Conservation (phyloP, 345 rosid genomes). For the Cardamine occulta region DNA sequence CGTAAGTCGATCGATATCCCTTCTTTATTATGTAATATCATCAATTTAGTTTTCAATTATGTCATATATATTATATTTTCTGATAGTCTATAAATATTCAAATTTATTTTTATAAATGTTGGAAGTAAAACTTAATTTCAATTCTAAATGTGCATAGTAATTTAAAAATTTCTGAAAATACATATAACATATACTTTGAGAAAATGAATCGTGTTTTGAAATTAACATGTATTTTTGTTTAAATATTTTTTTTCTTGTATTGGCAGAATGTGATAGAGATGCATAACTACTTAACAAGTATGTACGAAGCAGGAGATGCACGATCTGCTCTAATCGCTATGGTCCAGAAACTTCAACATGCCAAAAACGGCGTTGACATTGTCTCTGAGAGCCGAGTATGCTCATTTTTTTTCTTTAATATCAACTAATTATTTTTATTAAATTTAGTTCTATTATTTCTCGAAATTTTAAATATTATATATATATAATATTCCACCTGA, state of each 20-base stretch:
- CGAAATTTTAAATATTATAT: background rate
- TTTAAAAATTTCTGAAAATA: background rate
- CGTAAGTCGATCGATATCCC: conserved; percentile 44
- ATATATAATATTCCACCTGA: background rate
- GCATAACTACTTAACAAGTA: conserved; percentile 97
- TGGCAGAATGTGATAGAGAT: conserved; percentile 83
- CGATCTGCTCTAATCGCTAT: conserved; percentile 91
- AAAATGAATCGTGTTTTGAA: background rate
- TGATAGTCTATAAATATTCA: background rate
- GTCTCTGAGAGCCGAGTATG: conserved; percentile 91
- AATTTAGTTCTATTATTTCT: background rate
- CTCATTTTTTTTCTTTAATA: background rate
- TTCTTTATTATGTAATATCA: background rate
- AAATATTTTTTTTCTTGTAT: conserved; percentile 3
- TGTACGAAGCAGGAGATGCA: conserved; percentile 97
- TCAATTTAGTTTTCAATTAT: background rate
- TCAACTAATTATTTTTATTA: conserved; percentile 1
- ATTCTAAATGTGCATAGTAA: too few species aligned
- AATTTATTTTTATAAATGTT: background rate
- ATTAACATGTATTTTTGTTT: background rate
- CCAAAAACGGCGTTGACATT: conserved; percentile 88
- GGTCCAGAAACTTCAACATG: conserved; percentile 94
- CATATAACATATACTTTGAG: background rate
- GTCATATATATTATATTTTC: background rate
- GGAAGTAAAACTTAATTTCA: background rate